Conservation (phyloP, 2,329 filamentous ascomycete species). For the Neocatenulostroma microsporum region DNA sequence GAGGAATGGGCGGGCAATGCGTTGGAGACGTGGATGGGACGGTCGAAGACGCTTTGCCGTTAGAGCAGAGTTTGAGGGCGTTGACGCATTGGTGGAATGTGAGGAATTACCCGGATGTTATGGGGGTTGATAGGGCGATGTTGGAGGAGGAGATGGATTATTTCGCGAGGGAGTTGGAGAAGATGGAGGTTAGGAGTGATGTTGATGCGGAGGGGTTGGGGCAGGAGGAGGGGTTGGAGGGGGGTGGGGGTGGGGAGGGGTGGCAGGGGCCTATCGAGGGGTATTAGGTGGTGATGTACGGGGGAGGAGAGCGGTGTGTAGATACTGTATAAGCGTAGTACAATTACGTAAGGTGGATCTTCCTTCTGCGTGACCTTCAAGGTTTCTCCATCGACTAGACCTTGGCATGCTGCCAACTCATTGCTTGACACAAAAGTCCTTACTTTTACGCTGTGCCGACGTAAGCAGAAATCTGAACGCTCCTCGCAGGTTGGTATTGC, state of each 20-base stretch:
- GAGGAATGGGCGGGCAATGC: conserved; percentile 30
- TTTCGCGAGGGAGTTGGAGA: conserved; percentile 43
- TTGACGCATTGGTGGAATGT: conserved; percentile 94
- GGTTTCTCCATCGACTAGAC: too few relatives aligned
- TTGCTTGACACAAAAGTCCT: too few relatives aligned
- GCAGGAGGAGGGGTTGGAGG: conserved; percentile 12
- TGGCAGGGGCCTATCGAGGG: conserved; percentile 22
- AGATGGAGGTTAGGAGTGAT: conserved; percentile 34
- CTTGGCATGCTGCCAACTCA: too few relatives aligned
- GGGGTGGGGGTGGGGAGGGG: conserved; percentile 7
- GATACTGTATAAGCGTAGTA: background rate
- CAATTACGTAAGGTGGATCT: too few relatives aligned
- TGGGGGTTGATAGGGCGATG: conserved; percentile 44
- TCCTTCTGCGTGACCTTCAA: too few relatives aligned
- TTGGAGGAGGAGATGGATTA: conserved; percentile 42
- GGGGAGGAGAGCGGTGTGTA: background rate
- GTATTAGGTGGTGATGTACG: too few relatives aligned
- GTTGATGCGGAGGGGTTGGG: conserved; percentile 8
- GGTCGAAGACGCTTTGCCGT: conserved; percentile 82
- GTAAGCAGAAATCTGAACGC: too few relatives aligned
- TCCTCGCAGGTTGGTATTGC: too few relatives aligned
- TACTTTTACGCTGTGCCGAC: too few relatives aligned
- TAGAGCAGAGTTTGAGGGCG: conserved; percentile 83
- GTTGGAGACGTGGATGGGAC: conserved; percentile 73
- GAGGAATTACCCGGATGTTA: conserved; percentile 68